Base-by-base conservation (phyloP, 1,284 basidiomycete genomes). In the Naganishia sp. region DNA sequence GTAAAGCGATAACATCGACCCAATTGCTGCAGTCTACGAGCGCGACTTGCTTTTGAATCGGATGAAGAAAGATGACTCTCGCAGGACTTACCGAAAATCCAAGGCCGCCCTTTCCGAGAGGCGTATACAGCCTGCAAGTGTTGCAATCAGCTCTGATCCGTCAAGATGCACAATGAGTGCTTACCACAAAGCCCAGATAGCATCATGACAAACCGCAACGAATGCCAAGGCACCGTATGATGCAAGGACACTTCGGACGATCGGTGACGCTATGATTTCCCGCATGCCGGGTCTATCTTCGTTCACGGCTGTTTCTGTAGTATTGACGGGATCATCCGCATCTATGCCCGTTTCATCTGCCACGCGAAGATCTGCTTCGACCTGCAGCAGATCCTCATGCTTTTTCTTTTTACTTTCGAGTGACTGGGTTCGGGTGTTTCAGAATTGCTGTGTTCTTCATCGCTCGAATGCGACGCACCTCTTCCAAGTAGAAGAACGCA, bases 141-240 rank as follows among this genome's bases (percentile, higher is more conserved):
- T 49, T 9, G 23, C 6, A 15, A 2, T 4, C 42, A 23, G 5
- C 13, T 21, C 16, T 9, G 33, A 52, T 1, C 42, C 18, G 11
- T 10, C 28, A 28, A 28, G 28, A 28, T 28, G 28, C 28, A 28
- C 28, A 28, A 28, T 28, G 28, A 28, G 28, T 28, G 15, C 63
- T 42, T 23, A 64, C 63, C 63, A 64, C 16, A 64, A 44, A 10
- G 63, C 54, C 63, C 63, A 64, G 28, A 56, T 48, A 18, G 63
- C 63, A 45, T 64, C 63, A 23, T 55, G 52, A 7, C 25, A 45
- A 21, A 64, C 63, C 9, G 63, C 63, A 13, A 56, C 45, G 11
- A 64, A 56, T 18, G 63, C 63, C 33, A 64, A 15, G n/a, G n/a
- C 36, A 3, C 25, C 63, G 55, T 64, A 64, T 9, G 48, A 55